Evolutionary conservation across 352 stramenopile genomes (phyloP).

Genomic region (Phytophthora cactorum): DNA sequence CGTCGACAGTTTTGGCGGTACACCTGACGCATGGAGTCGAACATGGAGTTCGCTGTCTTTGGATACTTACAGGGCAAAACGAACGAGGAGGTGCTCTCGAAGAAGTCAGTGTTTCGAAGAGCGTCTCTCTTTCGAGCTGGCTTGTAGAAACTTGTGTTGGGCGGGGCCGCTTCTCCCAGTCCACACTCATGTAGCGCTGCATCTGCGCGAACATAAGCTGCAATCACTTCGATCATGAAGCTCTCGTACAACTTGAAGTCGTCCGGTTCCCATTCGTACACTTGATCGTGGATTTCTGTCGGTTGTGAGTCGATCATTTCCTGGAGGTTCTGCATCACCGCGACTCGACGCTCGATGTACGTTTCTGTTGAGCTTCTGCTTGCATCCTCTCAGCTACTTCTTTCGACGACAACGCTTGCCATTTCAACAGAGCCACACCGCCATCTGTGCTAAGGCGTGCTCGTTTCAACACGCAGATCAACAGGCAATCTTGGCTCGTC

Average conservation of each 20-base stretch:
- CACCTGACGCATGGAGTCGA: slow-evolving; percentile 13
- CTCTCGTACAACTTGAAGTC: slow-evolving; percentile 18
- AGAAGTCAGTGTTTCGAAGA: slow-evolving; percentile 4
- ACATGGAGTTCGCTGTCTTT: slow-evolving; percentile 13
- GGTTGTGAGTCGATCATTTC: slow-evolving; percentile 1
- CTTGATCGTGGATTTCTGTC: not conserved
- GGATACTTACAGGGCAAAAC: slow-evolving; percentile 13
- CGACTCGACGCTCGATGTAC: slow-evolving; percentile 3
- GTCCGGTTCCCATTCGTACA: not conserved
- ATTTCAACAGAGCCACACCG: no score
- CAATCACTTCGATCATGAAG: slow-evolving; percentile 6
- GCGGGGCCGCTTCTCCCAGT: not conserved
- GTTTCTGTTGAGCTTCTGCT: slow-evolving; percentile 5
- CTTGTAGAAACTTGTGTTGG: slow-evolving; percentile 17
- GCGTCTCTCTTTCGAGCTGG: slow-evolving; percentile 8
- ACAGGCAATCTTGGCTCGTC: no score
- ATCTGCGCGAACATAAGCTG: slow-evolving; percentile 15
- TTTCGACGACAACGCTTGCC: slow-evolving; percentile 14
- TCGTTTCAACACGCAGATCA: no score
- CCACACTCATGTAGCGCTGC: slow-evolving; percentile 6
- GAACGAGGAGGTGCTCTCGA: slow-evolving; percentile 20
- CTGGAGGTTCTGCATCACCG: slow-evolving; percentile 10
- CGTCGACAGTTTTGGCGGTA: slow-evolving; percentile 4
- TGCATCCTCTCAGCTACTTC: slow-evolving; percentile 9
- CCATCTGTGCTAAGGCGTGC: no score